Conservation (phyloP, 2,329 filamentous ascomycete genomes). For the Trichoderma afroharzianum region DNA sequence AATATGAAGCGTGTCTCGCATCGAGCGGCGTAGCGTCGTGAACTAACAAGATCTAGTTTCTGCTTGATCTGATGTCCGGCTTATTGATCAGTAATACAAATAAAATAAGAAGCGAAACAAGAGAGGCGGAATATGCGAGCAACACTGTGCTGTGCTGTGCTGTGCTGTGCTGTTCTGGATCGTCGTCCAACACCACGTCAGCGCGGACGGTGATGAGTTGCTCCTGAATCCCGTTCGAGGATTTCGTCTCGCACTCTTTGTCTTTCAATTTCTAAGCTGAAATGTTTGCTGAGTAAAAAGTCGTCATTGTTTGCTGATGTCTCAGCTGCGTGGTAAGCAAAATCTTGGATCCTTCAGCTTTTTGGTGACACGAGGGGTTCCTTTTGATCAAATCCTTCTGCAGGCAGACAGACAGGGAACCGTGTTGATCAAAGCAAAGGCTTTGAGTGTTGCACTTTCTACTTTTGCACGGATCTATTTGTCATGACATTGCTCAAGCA, state of each 20-base stretch:
- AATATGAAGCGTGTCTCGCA: neutral
- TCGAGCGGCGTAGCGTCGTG: neutral
- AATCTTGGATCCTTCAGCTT: neutral
- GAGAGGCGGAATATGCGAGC: no score
- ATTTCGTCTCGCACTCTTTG: neutral
- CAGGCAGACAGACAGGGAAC: neutral
- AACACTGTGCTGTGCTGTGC: neutral
- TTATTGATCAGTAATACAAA: neutral
- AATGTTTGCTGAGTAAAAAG: neutral
- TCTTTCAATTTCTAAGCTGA: neutral
- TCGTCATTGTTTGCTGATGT: neutral
- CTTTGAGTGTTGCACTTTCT: neutral
- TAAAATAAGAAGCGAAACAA: neutral
- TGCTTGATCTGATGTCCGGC: neutral
- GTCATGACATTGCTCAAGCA: neutral
- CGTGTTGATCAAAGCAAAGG: neutral
- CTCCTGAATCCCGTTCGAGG: neutral
- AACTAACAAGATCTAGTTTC: neutral
- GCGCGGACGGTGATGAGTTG: neutral
- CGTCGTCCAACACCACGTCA: neutral
- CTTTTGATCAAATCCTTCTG: neutral
- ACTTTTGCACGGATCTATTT: neutral
- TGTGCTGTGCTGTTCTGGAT: neutral
- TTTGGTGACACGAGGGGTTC: neutral
- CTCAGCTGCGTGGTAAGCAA: neutral